A percentile compares a stretch with the other conserved stretches of the same genome.
phyloP scores from a whole-genome alignment of 768 basidiomycete species.

The Mycena floridula region DNA sequence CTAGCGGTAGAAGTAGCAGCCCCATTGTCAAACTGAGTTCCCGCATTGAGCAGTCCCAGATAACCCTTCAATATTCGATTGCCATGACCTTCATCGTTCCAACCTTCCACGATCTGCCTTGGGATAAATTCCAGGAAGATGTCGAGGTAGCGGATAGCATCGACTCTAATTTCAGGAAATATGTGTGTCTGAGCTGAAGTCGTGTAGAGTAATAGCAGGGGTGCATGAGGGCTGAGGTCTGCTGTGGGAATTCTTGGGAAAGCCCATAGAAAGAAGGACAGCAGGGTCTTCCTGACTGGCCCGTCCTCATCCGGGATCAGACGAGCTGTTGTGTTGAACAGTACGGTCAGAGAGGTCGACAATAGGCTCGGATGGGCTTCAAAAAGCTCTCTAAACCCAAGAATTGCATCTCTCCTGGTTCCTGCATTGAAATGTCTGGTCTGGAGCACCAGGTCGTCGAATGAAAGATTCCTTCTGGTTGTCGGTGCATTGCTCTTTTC shows the following conservation, averaged over 20 bases:
- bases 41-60: constrained; percentile 68
- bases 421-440: constrained; percentile 79
- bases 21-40: constrained; percentile 52
- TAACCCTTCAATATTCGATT: constrained; percentile 72
- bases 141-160: constrained; percentile 77
- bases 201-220: constrained; percentile 74
- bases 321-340: constrained; percentile 60
- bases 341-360: constrained; percentile 39
- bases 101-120: constrained; percentile 57
- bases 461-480: constrained; percentile 69
- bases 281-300: constrained; percentile 20
- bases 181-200: constrained; percentile 92
- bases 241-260: constrained; percentile 59
- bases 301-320: constrained; percentile 79
- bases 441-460: constrained; percentile 72
- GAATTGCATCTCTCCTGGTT: constrained; percentile 73
- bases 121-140: constrained; percentile 70
- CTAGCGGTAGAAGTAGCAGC: constrained; percentile 41
- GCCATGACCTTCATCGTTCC: constrained; percentile 57
- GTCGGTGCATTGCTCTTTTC: constrained; percentile 57
- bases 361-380: constrained; percentile 54
- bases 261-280: constrained; percentile 69
- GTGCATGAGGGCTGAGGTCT: constrained; percentile 65
- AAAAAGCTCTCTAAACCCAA: constrained; percentile 68
- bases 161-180: constrained; percentile 90